A percentile compares a stretch with the other conserved stretches of the same genome.
These are phyloP conservation scores for Bimuria novae-zelandiae DNA, from an alignment of 2,329 filamentous ascomycete species.

Conservation along the genomic window DNA sequence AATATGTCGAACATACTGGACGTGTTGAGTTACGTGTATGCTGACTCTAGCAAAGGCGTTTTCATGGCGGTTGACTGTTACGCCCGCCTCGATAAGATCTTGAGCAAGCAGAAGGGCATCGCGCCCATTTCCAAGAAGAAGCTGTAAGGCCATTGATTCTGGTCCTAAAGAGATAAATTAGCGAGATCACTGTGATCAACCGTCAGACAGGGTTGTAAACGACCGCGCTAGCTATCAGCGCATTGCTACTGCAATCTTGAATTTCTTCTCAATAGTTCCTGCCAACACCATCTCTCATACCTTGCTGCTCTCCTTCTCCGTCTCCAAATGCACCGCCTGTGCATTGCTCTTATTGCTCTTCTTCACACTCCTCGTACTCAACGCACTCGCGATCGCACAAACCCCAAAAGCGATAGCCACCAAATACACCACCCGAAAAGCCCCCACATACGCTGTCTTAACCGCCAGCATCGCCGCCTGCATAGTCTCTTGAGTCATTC, in stretches of 20 bases:
- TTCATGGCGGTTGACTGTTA: slow-evolving; percentile 46
- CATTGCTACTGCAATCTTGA: too few species aligned
- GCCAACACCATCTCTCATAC: background rate
- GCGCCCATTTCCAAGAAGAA: slow-evolving; percentile 38
- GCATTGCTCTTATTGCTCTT: slow-evolving; percentile 34
- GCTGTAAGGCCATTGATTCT: too few species aligned
- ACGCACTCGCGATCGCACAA: slow-evolving; percentile 36
- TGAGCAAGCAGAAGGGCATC: slow-evolving; percentile 29
- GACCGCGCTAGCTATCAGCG: too few species aligned
- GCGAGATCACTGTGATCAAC: too few species aligned
- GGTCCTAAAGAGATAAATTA: too few species aligned
- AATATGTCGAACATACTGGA: too few species aligned
- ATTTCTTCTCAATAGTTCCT: too few species aligned
- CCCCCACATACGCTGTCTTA: slow-evolving; percentile 40
- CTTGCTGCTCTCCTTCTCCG: slow-evolving; percentile 10
- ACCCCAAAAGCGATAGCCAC: slow-evolving; percentile 45
- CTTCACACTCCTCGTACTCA: slow-evolving; percentile 39
- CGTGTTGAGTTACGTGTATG: background rate
- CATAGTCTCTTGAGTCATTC: slow-evolving; percentile 32
- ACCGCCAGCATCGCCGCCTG: slow-evolving; percentile 34
- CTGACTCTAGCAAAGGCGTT: slow-evolving; percentile 20
- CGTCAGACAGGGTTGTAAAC: too few species aligned
- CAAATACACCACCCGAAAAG: slow-evolving; percentile 44
- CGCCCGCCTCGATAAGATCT: slow-evolving; percentile 35
- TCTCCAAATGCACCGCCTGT: slow-evolving; percentile 23